Evolutionary conservation across 1,284 basidiomycete genomes (phyloP), one percentile per base, ranked within the genome.

Genomic region (Rhodotorula sp.): DNA sequence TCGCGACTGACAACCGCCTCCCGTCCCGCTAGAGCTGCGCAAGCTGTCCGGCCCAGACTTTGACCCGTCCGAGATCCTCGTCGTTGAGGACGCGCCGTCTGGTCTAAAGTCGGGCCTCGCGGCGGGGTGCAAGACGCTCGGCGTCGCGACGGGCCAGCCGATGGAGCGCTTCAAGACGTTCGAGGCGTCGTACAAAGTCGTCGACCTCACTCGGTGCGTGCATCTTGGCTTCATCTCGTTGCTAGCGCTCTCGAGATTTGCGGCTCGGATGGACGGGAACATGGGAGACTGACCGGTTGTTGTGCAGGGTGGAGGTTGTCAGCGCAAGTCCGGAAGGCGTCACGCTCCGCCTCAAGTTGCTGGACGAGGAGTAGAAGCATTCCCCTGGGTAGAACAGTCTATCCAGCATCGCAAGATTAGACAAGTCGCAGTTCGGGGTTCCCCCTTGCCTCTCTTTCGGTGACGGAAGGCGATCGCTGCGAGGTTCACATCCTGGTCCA

Each of bases 11-110:
- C 48, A 21, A 17, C 48, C 48, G 9, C 48, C 19, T 21, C 48
- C 48, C 48, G 8, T 49, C 48, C 14, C 7, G 1, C 53, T 44
- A 52, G 71, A 66, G 46, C 49, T 69, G 3, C 63, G 67, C 9
- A 50, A 68, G 41, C 65, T 74, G 16, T 58, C 50, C 17, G 50
- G 64, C 42, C 67, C 61, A 23, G 59, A 57, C 25, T 68, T 77
- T 57, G 34, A 60, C 17, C 59, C 75, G 2, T 45, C 53, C 8
- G 58, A 72, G 7, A 63, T 74, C 50, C 70, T 76, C 55, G 74
- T 76, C 21, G 83, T 93, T 69, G 91, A 93, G 9, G 92, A 93
- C 80, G 91, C 92, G 1, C 89, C 91, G 7, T 88, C 89, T 10
- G 92, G 92, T 0, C 82, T 93, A 66, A 84, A 83, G 71, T 85